Conservation (phyloP, 352 stramenopile species). For the Pythium dissotocum region DNA sequence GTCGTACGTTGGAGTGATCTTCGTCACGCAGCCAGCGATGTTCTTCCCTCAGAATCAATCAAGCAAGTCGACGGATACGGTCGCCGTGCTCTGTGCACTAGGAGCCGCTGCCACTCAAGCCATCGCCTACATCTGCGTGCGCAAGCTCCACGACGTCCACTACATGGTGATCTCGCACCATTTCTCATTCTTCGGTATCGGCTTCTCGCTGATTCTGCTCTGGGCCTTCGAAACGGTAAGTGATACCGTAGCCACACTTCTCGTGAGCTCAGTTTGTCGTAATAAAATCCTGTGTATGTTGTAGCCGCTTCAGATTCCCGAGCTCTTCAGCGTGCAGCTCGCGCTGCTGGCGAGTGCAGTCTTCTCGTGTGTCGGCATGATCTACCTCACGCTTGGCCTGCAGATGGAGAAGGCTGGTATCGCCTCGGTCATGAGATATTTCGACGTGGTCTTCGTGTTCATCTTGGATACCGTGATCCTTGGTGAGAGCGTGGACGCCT, state of each 20-base stretch:
- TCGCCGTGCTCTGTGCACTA: slow-evolving; percentile 43
- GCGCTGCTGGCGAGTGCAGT: slow-evolving; percentile 44
- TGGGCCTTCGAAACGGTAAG: slow-evolving; percentile 34
- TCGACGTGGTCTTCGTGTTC: slow-evolving; percentile 74
- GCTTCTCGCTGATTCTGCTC: slow-evolving; percentile 32
- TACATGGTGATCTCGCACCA: slow-evolving; percentile 46
- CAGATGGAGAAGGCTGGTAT: slow-evolving; percentile 63
- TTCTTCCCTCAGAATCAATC: slow-evolving; percentile 40
- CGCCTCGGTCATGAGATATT: slow-evolving; percentile 68
- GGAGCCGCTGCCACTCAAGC: slow-evolving; percentile 49
- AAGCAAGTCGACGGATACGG: slow-evolving; percentile 23
- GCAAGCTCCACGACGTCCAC: slow-evolving; percentile 54
- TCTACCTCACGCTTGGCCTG: slow-evolving; percentile 61
- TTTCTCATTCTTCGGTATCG: slow-evolving; percentile 44
- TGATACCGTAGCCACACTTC: not conserved
- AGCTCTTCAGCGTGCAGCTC: slow-evolving; percentile 33
- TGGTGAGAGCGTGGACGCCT: slow-evolving; percentile 50
- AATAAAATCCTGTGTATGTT: not conserved
- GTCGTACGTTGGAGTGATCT: slow-evolving; percentile 56
- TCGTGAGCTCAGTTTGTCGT: not conserved
- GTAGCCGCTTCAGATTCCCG: slow-evolving; percentile 27
- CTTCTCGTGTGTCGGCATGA: slow-evolving; percentile 50
- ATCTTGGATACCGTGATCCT: slow-evolving; percentile 50
- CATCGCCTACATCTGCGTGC: slow-evolving; percentile 53
- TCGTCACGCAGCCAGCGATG: slow-evolving; percentile 52